These are phyloP conservation scores for Apiospora marii DNA, from an alignment of 2,329 filamentous ascomycete genomes.

Conservation along the genomic window DNA sequence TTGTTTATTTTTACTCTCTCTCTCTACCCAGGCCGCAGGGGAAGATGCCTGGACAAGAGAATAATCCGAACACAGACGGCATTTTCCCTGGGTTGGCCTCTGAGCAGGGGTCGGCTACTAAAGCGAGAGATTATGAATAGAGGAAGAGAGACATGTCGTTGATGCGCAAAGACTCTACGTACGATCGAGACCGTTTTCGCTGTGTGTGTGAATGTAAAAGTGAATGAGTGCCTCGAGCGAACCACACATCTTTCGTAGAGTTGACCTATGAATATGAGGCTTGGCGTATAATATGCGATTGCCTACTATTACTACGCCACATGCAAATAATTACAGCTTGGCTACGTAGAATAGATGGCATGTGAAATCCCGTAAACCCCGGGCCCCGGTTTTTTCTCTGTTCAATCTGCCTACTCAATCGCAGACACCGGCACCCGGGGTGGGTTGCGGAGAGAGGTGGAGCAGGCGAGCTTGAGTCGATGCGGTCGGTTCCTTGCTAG, in stretches of 20 bases:
- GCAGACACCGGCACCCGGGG: neutral
- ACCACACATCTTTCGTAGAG: neutral
- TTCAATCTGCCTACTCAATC: neutral
- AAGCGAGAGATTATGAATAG: neutral
- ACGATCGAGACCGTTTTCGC: neutral
- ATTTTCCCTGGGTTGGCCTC: neutral
- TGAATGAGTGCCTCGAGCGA: neutral
- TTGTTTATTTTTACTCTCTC: neutral
- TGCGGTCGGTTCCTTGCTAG: neutral
- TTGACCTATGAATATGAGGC: neutral
- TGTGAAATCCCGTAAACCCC: neutral
- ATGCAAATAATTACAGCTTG: too few relatives aligned
- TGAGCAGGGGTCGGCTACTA: neutral
- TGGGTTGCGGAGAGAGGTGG: slow-evolving; percentile 15
- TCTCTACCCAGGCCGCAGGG: neutral
- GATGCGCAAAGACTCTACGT: neutral
- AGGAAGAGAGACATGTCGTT: neutral
- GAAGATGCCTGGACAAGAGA: neutral
- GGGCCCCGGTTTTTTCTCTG: neutral
- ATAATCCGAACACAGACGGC: neutral
- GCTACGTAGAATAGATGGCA: neutral
- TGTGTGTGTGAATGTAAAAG: neutral
- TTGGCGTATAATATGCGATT: neutral
- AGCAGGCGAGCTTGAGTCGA: neutral
- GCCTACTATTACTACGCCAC: neutral